Evolutionary conservation across 306 rosid species (phyloP).

Genomic region (Cajanus cajan): DNA sequence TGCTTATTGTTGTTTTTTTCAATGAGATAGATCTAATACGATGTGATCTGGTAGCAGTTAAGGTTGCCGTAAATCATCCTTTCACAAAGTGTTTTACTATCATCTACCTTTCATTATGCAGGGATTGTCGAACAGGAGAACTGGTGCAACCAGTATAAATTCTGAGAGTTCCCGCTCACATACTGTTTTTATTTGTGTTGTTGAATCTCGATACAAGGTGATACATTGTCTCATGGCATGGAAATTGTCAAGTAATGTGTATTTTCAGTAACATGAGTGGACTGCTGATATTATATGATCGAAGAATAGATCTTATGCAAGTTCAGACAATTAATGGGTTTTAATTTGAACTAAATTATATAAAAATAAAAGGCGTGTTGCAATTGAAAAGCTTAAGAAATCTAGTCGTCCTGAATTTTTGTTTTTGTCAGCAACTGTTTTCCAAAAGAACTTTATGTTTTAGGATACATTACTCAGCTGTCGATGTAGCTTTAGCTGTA

Average conservation of each 20-base stretch:
- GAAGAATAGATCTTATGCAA: not conserved
- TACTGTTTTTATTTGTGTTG: constrained; percentile 96
- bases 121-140: constrained; percentile 95
- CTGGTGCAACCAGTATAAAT: constrained; percentile 94
- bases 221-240: constrained; percentile 19
- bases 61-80: not conserved
- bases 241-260: constrained; percentile 1
- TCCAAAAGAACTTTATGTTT: not conserved
- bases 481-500: not conserved
- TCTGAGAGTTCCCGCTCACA: constrained; percentile 99
- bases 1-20: not conserved
- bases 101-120: constrained; percentile 39
- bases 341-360: not conserved
- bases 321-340: not conserved
- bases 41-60: not conserved
- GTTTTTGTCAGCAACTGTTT: constrained; percentile 2
- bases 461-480: constrained; percentile 21
- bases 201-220: constrained; percentile 96
- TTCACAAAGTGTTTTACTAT: not conserved
- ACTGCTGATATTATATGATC: not conserved
- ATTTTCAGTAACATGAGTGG: no score
- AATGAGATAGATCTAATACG: not conserved
- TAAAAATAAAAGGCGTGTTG: not conserved
- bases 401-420: not conserved
- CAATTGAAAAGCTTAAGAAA: not conserved